A percentile compares a stretch with the other conserved stretches of the same genome.
phyloP scores from a whole-genome alignment of 441 rosid species.

The Rhodomyrtus psidioides region DNA sequence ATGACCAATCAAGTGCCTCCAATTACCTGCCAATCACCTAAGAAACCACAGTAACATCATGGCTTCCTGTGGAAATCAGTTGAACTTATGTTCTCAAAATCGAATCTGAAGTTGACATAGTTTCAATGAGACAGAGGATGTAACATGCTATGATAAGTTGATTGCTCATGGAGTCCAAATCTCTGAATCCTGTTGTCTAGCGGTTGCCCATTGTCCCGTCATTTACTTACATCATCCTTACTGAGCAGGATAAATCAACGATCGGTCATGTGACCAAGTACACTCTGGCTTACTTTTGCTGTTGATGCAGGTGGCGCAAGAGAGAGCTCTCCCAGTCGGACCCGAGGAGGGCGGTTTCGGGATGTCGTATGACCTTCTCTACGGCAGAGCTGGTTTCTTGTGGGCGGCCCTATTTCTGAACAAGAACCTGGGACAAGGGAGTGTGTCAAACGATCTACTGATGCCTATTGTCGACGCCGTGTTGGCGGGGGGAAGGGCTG shows the following conservation, averaged over 20 bases:
- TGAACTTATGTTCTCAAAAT: too few relatives aligned
- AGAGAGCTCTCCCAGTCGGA: constrained; percentile 74
- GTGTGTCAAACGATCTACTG: constrained; percentile 34
- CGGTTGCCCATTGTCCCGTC: not conserved
- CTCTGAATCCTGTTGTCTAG: not conserved
- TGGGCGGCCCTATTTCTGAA: constrained; percentile 74
- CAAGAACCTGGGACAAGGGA: constrained; percentile 51
- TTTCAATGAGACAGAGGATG: not conserved
- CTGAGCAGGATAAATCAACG: not conserved
- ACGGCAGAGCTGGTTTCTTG: constrained; percentile 85
- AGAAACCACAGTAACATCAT: too few relatives aligned
- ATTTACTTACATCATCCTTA: not conserved
- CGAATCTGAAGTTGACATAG: not conserved
- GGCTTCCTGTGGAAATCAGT: too few relatives aligned
- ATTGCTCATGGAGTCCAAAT: not conserved
- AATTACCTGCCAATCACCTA: too few relatives aligned
- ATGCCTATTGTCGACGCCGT: constrained; percentile 66
- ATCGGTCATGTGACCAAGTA: too few relatives aligned
- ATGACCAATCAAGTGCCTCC: too few relatives aligned
- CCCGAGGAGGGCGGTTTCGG: constrained; percentile 89
- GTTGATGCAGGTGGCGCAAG: constrained; percentile 48
- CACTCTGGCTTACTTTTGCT: not conserved
- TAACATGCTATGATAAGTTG: not conserved
- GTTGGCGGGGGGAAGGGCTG: constrained; percentile 76
- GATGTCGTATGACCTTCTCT: constrained; percentile 84